Evolutionary conservation across 2,329 filamentous ascomycete species (phyloP), one percentile per base, ranked within the genome.

Genomic region (Pseudogymnoascus sp.): DNA sequence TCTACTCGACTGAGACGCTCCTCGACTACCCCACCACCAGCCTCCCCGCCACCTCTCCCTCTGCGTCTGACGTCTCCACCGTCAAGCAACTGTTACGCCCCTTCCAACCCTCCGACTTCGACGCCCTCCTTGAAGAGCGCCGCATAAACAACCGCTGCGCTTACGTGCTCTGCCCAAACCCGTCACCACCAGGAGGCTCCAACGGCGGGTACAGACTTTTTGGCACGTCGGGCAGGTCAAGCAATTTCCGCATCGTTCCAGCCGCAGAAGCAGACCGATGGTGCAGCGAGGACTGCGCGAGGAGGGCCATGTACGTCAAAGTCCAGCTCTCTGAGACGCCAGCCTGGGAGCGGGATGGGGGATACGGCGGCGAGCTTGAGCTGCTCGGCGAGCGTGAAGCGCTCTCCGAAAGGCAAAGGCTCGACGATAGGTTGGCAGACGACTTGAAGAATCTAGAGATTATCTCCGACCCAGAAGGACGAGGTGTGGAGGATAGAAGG

Each of bases 21-120:
- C 72, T 74, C 26, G 71, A 72, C 61, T 71, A 69, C 62, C 70
- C 71, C 7, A 66, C 67, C 62, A 74, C 73, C 12, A 73, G 88
- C 7, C 76, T 82, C 1, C 76, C 73, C 74, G 77, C 83, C 29
- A 77, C 77, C 16, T 73, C 76, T 1, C 84, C 85, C 2, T 80
- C 85, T 5, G 71, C 81, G 0, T 73, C 81, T 34, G 91, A 96
- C 73, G 81, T 81, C 1, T 73, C 76, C 40, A 77, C 78, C 62
- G 92, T 97, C 76, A 86, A 87, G 69, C 72, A 79, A 3, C 82
- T 85, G 37, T 77, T 97, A 23, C 78, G 82, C 8, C 80, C 85
- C 47, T 97, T 97, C 76, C 90, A 93, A 73, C 91, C 93, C 0
- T 82, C 83, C 62, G 93, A 99, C 78, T 96, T 96, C 78, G 91